Evolutionary conservation across 1,139 yeast species (phyloP), one percentile per base, ranked within the genome.

Genomic region (Lodderomyces theae): DNA sequence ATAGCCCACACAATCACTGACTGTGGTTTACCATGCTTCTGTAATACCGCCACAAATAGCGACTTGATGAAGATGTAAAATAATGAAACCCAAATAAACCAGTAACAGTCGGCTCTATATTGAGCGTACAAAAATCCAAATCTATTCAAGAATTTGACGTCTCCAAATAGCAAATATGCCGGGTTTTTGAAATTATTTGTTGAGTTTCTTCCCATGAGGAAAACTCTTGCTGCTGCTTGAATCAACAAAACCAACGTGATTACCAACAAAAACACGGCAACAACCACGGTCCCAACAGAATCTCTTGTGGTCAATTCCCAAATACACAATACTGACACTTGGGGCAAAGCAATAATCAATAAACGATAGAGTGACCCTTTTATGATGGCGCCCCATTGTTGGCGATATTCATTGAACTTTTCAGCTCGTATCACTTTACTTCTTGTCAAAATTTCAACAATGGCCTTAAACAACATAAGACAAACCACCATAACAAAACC

Each of bases 81-180:
- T 53, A 92, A 66, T 41, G 82, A 63, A 21, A 86, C 79, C 5
- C 78, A 64, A 44, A 89, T 76, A 74, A 89, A 92, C 74, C 85
- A 92, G 63, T 86, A 92, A 46, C 81, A 77, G 43, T 86, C 86
- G 13, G 97, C 97, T 48, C 90, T 77, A 69, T 76, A 92, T 66
- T 89, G 96, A 30, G 90, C 89, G 53, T 92, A 92, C 49, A 94
- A 65, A 65, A 92, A 92, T 0, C 99, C 99, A 69, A 86, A 92
- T 53, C 86, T 79, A 69, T 88, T 88, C 54, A 94, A 74, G 48
- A 87, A 80, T 32, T 73, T 74, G 10, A 83, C 79, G 58, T 94
- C 95, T 38, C 97, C 96, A 58, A 78, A 92, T 47, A 92, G 72
- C 48, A 90, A 72, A 59, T 88, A 92, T 1, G 98, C 98, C 0